Evolutionary conservation across 1,284 basidiomycete genomes (phyloP).

Genomic region (Volvariella surrecta): DNA sequence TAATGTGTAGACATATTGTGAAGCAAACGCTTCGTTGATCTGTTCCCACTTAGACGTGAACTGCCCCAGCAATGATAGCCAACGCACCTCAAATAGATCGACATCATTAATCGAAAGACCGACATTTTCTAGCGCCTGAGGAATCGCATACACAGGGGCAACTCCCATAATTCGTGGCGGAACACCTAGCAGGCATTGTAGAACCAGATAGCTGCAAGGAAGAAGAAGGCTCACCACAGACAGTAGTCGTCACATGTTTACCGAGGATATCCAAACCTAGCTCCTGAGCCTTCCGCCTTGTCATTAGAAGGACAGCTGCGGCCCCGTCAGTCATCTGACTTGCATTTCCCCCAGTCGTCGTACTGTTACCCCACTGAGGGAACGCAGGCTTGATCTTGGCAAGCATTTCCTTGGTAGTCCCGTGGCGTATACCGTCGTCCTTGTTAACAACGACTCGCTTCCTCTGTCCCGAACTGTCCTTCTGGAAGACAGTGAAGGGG

Average conservation of each 20-base stretch:
- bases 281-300: slow-evolving; percentile 74
- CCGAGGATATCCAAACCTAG: slow-evolving; percentile 69
- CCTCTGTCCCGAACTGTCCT: slow-evolving; percentile 48
- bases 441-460: slow-evolving; percentile 50
- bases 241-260: slow-evolving; percentile 70
- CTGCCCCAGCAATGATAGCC: background rate
- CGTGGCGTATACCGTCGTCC: slow-evolving; percentile 80
- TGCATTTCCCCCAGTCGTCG: slow-evolving; percentile 87
- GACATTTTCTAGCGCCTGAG: slow-evolving; percentile 51
- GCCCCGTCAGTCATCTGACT: slow-evolving; percentile 86
- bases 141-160: slow-evolving; percentile 69
- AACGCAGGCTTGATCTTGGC: slow-evolving; percentile 73
- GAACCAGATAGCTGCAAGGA: slow-evolving; percentile 2
- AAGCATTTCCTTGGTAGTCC: slow-evolving; percentile 67
- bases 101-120: slow-evolving; percentile 68
- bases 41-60: slow-evolving; percentile 17
- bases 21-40: slow-evolving; percentile 93
- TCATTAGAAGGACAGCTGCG: slow-evolving; percentile 83
- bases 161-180: slow-evolving; percentile 83
- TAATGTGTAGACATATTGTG: slow-evolving; percentile 79
- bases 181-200: slow-evolving; percentile 33
- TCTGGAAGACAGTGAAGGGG: slow-evolving; percentile 60
- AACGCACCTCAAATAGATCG: slow-evolving; percentile 69
- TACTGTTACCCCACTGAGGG: slow-evolving; percentile 76
- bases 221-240: slow-evolving; percentile 44